Percentiles rank a stretch among this genome's conserved stretches.
These are phyloP conservation scores for Sorghum bicolor DNA, from an alignment of 176 grass and related monocot species.

Conservation along the genomic window DNA sequence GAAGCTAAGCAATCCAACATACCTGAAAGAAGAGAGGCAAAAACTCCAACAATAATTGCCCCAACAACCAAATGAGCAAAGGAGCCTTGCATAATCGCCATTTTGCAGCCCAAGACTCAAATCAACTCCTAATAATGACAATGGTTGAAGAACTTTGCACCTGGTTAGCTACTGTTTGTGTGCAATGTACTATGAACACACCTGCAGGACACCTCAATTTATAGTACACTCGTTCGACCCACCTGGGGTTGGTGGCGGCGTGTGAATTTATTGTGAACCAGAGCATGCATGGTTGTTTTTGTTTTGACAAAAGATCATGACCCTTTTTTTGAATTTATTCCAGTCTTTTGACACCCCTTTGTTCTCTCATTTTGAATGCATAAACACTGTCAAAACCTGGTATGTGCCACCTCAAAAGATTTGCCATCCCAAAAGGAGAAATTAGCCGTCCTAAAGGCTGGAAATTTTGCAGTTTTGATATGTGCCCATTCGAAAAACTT, in stretches of 20 bases:
- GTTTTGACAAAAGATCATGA: not conserved
- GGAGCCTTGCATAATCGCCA: not conserved
- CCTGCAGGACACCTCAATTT: not conserved
- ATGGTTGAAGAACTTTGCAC: not conserved
- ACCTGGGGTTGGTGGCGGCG: not conserved
- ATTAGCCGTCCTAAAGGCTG: not conserved
- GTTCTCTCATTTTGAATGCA: not conserved
- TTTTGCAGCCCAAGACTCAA: not conserved
- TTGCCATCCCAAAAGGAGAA: not conserved
- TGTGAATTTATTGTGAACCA: not conserved
- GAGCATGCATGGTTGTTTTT: not conserved
- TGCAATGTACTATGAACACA: not conserved
- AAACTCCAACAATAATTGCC: constrained; percentile 26
- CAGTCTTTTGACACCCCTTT: not conserved
- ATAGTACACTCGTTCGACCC: not conserved
- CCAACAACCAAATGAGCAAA: not conserved
- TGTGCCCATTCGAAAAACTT: not conserved
- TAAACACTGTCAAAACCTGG: not conserved
- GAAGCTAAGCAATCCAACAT: not conserved
- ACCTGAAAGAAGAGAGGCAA: constrained; percentile 25
- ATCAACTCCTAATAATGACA: too few species aligned
- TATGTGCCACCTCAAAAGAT: not conserved
- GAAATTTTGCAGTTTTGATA: not conserved
- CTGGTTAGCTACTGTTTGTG: not conserved
- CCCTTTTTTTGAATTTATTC: not conserved